Conservation (phyloP, 73 alveolate genomes). For the Diophrys sp. region DNA sequence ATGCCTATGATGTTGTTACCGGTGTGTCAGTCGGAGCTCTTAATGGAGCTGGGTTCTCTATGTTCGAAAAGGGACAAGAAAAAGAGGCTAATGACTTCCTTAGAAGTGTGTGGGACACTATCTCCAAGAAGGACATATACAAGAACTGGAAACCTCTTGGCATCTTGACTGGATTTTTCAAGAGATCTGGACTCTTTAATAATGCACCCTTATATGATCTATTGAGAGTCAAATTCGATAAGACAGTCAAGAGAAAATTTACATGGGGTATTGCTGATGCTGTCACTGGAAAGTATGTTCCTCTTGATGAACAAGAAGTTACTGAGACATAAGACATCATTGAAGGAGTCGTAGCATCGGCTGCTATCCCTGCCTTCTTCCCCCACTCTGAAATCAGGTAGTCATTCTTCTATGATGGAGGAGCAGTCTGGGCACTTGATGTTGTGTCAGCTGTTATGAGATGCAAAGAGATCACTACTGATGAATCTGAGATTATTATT, state of each 20-base stretch:
- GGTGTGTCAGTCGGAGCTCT: slow-evolving; percentile 84
- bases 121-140: slow-evolving; percentile 36
- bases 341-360: slow-evolving; percentile 53
- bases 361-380: slow-evolving; percentile 77
- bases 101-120: slow-evolving; percentile 35
- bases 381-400: slow-evolving; percentile 51
- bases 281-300: slow-evolving; percentile 51
- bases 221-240: slow-evolving; percentile 22
- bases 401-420: slow-evolving; percentile 68
- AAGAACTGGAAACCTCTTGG: slow-evolving; percentile 62
- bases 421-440: slow-evolving; percentile 53
- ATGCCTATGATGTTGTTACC: slow-evolving; percentile 55
- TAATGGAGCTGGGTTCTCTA: slow-evolving; percentile 56
- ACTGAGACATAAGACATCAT: slow-evolving; percentile 27
- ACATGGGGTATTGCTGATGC: slow-evolving; percentile 57
- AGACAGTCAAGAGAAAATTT: slow-evolving; percentile 28
- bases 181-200: slow-evolving; percentile 47
- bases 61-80: slow-evolving; percentile 56
- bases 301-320: slow-evolving; percentile 19
- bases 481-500: slow-evolving; percentile 41
- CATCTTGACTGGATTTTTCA: slow-evolving; percentile 42
- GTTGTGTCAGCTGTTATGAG: slow-evolving; percentile 48
- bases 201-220: slow-evolving; percentile 48
- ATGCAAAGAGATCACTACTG: slow-evolving; percentile 44
- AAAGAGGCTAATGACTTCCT: slow-evolving; percentile 47